These are phyloP conservation scores for Sphagnum magellanicum DNA, from an alignment of 228 moss, liverwort and hornwort genomes.

Conservation along the genomic window DNA sequence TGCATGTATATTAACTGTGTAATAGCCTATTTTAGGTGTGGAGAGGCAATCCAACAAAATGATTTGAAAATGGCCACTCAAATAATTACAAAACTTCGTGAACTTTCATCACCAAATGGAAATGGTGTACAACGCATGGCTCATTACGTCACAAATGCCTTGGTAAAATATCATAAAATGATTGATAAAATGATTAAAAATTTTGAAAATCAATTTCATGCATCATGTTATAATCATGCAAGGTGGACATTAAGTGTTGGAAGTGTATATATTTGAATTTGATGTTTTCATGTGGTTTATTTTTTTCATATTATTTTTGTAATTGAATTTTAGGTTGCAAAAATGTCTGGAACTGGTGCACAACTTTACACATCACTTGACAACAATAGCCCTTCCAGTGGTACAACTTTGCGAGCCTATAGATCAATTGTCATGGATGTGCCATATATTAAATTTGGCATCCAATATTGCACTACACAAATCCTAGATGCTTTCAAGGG, in stretches of 20 bases:
- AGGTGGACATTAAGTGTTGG: too few relatives aligned
- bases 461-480: slow-evolving; percentile 37
- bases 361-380: slow-evolving; percentile 67
- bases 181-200: too few relatives aligned
- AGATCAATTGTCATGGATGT: slow-evolving; percentile 30
- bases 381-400: slow-evolving; percentile 44
- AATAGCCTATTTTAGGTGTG: too few relatives aligned
- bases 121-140: slow-evolving; percentile 33
- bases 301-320: not conserved
- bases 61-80: slow-evolving; percentile 25
- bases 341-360: slow-evolving; percentile 80
- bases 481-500: slow-evolving; percentile 43
- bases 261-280: too few relatives aligned
- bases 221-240: too few relatives aligned
- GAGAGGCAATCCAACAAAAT: slow-evolving; percentile 8
- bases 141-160: slow-evolving; percentile 42
- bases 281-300: too few relatives aligned
- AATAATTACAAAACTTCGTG: slow-evolving; percentile 32
- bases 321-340: slow-evolving; percentile 41
- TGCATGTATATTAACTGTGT: too few relatives aligned
- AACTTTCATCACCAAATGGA: slow-evolving; percentile 15
- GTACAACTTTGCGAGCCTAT: slow-evolving; percentile 63
- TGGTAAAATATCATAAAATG: slow-evolving; percentile 13
- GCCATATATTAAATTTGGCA: slow-evolving; percentile 49
- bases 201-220: too few relatives aligned